A percentile compares a stretch with the other conserved stretches of the same genome.
phyloP scores from a whole-genome alignment of 768 basidiomycete species.

The Tulasnella sp. region DNA sequence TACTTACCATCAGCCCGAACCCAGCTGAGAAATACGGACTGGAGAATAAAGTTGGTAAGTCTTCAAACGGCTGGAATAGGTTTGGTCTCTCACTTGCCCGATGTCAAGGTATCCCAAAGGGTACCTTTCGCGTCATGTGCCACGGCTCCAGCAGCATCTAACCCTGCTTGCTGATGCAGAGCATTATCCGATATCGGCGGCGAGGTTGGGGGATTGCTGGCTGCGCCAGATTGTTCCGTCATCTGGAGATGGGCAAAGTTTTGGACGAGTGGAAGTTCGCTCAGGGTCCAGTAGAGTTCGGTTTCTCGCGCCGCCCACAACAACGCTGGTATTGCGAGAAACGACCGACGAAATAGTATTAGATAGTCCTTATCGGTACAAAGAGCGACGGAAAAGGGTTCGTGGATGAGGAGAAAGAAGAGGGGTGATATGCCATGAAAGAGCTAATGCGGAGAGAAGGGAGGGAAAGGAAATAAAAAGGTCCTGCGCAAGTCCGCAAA shows the following conservation, averaged over 20 bases:
- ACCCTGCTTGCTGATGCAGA: too few species aligned
- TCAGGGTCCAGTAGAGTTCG: conserved; percentile 17
- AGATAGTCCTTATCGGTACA: conserved; percentile 18
- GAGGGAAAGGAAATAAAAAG: neutral
- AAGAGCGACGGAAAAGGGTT: neutral
- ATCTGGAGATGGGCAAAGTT: neutral
- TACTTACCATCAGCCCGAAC: conserved; percentile 89
- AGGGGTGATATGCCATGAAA: conserved; percentile 4
- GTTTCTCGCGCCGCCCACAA: neutral
- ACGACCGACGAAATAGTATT: conserved; percentile 1
- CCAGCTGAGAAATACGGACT: conserved; percentile 99
- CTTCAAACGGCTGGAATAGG: neutral
- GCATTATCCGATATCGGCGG: too few species aligned
- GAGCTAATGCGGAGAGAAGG: neutral
- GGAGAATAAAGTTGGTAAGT: neutral
- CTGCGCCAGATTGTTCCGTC: neutral
- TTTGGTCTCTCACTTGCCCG: conserved; percentile 24
- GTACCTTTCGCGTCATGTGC: conserved; percentile 6
- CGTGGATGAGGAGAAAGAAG: neutral
- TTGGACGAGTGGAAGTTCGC: neutral
- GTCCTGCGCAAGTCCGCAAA: conserved; percentile 9
- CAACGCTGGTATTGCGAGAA: neutral
- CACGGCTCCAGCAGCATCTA: too few species aligned
- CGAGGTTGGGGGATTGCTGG: too few species aligned
- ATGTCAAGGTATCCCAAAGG: conserved; percentile 5